Conservation (phyloP, 176 grass and related monocot species). For the Coix lacrymajobi region DNA sequence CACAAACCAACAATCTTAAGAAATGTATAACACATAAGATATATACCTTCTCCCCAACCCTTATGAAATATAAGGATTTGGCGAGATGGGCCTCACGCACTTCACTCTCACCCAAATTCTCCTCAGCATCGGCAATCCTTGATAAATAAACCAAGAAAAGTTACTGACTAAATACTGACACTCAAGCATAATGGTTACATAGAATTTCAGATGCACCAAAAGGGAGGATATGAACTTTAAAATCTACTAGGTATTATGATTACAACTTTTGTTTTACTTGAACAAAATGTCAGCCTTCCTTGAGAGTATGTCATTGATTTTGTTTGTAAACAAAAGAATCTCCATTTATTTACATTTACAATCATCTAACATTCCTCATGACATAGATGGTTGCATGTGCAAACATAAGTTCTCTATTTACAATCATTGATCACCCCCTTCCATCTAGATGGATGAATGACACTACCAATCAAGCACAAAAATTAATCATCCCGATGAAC, state of each 20-base stretch:
- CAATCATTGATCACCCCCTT: background rate
- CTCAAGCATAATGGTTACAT: background rate
- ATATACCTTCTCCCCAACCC: constrained; percentile 83
- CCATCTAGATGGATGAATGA: background rate
- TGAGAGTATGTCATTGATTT: background rate
- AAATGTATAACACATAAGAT: background rate
- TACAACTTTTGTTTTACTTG: background rate
- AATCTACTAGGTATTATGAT: background rate
- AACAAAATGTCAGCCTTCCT: background rate
- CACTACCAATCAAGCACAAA: background rate
- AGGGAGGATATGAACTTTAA: background rate
- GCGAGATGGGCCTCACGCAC: constrained; percentile 97
- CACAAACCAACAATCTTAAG: background rate
- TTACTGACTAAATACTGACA: background rate
- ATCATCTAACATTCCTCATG: background rate
- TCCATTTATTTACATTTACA: background rate
- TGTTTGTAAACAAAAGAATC: background rate
- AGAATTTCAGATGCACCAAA: background rate
- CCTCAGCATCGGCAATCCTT: constrained; percentile 96
- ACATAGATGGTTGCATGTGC: background rate
- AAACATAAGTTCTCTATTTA: background rate
- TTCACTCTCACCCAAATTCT: constrained; percentile 98
- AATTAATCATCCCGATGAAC: background rate
- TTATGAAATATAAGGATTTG: constrained; percentile 84
- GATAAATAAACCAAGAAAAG: constrained; percentile 23